Conservation (phyloP, 2,329 filamentous ascomycete species). For the Pseudodiploospora longispora region DNA sequence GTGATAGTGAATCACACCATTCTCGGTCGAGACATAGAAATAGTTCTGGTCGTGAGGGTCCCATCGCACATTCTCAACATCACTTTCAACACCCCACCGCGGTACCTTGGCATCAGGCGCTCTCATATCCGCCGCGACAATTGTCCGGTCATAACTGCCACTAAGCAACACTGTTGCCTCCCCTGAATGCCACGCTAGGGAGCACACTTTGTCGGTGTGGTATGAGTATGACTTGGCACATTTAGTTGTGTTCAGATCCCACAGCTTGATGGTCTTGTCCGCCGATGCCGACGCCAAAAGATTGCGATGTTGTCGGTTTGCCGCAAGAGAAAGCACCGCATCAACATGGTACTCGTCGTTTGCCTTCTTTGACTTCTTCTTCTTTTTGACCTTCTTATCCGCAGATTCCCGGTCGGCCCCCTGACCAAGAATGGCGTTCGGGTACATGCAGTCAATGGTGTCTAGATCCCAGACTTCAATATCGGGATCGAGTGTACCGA, state of each 20-base stretch:
- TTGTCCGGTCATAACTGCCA: conserved; percentile 89
- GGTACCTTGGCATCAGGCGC: conserved; percentile 75
- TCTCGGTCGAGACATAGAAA: conserved; percentile 94
- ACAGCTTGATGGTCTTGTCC: conserved; percentile 95
- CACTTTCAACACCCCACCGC: conserved; percentile 89
- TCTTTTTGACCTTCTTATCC: conserved; percentile 67
- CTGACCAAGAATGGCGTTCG: conserved; percentile 88
- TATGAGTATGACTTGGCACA: conserved; percentile 94
- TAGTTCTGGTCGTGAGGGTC: conserved; percentile 86
- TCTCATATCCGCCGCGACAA: conserved; percentile 94
- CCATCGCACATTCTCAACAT: conserved; percentile 90
- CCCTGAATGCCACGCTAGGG: conserved; percentile 82
- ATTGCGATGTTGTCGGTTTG: conserved; percentile 90
- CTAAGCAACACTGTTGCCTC: conserved; percentile 85
- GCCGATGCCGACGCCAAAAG: conserved; percentile 90
- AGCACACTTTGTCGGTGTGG: conserved; percentile 97
- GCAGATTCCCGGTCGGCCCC: conserved; percentile 45
- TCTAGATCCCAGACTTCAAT: conserved; percentile 99
- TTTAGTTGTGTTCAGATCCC: conserved; percentile 87
- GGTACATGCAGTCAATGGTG: conserved; percentile 95
- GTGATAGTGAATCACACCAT: conserved; percentile 84
- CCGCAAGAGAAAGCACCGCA: conserved; percentile 81
- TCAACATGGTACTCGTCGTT: conserved; percentile 94
- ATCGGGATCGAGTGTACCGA: conserved; percentile 96
- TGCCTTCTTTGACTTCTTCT: conserved; percentile 79